Conservation (phyloP, 768 basidiomycete species). For the Dacryopinax spathularia region DNA sequence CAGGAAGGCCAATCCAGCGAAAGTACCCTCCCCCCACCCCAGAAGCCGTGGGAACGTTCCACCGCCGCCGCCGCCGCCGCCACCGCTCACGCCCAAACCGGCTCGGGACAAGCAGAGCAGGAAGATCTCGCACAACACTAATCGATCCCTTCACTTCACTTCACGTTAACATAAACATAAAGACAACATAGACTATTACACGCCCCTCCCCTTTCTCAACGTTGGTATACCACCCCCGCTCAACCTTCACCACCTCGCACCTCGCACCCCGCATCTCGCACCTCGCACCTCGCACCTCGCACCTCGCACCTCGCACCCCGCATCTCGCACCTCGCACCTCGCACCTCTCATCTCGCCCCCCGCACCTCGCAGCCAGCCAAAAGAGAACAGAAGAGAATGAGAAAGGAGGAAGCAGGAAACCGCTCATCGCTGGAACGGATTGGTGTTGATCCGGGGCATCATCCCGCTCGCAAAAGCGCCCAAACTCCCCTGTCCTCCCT, state of each 20-base stretch:
- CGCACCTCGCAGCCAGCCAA: too few species aligned
- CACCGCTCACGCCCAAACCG: too few species aligned
- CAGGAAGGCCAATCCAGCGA: not conserved
- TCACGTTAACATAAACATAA: not conserved
- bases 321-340: too few species aligned
- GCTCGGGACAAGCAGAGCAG: not conserved
- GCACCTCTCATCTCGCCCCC: too few species aligned
- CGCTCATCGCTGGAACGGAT: not conserved
- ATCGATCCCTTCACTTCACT: not conserved
- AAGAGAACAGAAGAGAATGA: too few species aligned
- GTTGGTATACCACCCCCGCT: not conserved
- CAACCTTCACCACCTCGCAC: not conserved
- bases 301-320: too few species aligned
- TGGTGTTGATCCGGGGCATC: not conserved
- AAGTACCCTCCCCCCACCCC: not conserved
- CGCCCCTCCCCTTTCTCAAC: not conserved
- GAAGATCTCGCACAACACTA: not conserved
- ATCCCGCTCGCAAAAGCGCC: not conserved
- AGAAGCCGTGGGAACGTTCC: not conserved
- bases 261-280: not conserved
- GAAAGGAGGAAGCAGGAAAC: not conserved
- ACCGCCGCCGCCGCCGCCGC: not conserved
- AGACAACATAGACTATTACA: not conserved
- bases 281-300: too few species aligned
- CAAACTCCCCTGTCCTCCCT: not conserved